These are phyloP conservation scores for Volutella citrinella DNA, from an alignment of 2,329 filamentous ascomycete species.

Conservation along the genomic window DNA sequence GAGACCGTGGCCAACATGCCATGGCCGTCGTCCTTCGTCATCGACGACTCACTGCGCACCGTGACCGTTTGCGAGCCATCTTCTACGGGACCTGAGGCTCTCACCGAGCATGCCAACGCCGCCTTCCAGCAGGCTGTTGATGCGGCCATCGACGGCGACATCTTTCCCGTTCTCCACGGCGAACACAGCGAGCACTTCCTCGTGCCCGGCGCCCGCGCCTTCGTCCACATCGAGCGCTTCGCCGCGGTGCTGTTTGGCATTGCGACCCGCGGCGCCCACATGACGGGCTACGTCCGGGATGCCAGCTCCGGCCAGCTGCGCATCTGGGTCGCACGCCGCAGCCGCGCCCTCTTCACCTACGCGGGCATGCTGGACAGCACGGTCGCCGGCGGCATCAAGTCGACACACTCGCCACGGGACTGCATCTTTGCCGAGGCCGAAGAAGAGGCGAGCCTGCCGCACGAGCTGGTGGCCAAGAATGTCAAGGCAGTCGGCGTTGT, in stretches of 20 bases:
- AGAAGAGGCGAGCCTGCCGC: slow-evolving; percentile 61
- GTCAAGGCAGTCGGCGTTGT: slow-evolving; percentile 30
- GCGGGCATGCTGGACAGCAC: slow-evolving; percentile 75
- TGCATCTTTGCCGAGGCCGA: slow-evolving; percentile 68
- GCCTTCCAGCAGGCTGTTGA: slow-evolving; percentile 40
- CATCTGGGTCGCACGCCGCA: slow-evolving; percentile 71
- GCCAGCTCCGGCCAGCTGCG: slow-evolving; percentile 46
- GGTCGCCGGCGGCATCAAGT: slow-evolving; percentile 73
- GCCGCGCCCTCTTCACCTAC: slow-evolving; percentile 67
- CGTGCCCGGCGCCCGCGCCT: slow-evolving; percentile 34
- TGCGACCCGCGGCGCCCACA: slow-evolving; percentile 62
- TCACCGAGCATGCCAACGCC: slow-evolving; percentile 31
- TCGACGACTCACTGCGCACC: slow-evolving; percentile 30
- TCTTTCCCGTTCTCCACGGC: slow-evolving; percentile 38
- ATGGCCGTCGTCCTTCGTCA: slow-evolving; percentile 39
- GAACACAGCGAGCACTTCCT: slow-evolving; percentile 43
- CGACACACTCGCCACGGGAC: slow-evolving; percentile 62
- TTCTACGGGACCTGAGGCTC: slow-evolving; percentile 14
- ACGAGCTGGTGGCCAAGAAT: slow-evolving; percentile 21
- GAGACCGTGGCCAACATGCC: slow-evolving; percentile 45
- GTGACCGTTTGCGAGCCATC: slow-evolving; percentile 31
- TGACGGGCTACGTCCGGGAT: slow-evolving; percentile 56
- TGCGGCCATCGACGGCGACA: slow-evolving; percentile 30
- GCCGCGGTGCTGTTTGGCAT: slow-evolving; percentile 65
- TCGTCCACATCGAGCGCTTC: slow-evolving; percentile 55